phyloP scores from a whole-genome alignment of 805 yeast genomes.

The Maudiozyma pseudohumilis region DNA sequence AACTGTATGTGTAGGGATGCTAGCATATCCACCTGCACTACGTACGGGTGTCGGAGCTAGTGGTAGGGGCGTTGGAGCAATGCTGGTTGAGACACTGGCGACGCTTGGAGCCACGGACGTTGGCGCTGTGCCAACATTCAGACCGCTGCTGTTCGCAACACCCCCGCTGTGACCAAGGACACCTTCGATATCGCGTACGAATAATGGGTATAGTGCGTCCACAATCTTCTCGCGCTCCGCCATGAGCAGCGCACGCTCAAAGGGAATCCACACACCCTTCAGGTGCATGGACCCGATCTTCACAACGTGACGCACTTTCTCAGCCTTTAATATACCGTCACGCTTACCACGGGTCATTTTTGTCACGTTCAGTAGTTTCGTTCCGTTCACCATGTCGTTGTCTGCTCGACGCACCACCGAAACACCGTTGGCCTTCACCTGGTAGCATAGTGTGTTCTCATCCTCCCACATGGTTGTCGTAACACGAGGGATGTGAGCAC shows the following conservation, averaged over 20 bases:
- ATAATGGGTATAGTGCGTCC: slow-evolving; percentile 55
- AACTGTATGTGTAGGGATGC: no score
- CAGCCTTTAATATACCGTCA: slow-evolving; percentile 74
- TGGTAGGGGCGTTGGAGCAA: no score
- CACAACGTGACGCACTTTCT: slow-evolving; percentile 67
- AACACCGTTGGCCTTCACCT: slow-evolving; percentile 74
- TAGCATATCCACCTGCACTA: no score
- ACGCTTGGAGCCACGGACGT: no score
- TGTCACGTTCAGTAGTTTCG: slow-evolving; percentile 72
- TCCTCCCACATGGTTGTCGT: slow-evolving; percentile 90
- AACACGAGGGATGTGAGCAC: slow-evolving; percentile 36
- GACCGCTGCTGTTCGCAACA: no score
- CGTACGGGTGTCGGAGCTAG: no score
- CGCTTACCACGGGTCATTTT: slow-evolving; percentile 83
- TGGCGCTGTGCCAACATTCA: no score
- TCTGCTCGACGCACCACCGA: slow-evolving; percentile 78
- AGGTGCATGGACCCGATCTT: slow-evolving; percentile 82
- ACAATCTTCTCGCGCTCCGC: slow-evolving; percentile 72
- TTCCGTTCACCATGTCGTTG: slow-evolving; percentile 78
- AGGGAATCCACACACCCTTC: slow-evolving; percentile 87
- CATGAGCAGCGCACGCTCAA: slow-evolving; percentile 70
- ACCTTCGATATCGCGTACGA: slow-evolving; percentile 61
- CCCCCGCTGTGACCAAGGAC: no score
- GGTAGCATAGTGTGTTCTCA: slow-evolving; percentile 75
- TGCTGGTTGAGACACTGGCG: no score